phyloP scores from a whole-genome alignment of 2,329 filamentous ascomycete genomes.

The Fusarium pilosicola region DNA sequence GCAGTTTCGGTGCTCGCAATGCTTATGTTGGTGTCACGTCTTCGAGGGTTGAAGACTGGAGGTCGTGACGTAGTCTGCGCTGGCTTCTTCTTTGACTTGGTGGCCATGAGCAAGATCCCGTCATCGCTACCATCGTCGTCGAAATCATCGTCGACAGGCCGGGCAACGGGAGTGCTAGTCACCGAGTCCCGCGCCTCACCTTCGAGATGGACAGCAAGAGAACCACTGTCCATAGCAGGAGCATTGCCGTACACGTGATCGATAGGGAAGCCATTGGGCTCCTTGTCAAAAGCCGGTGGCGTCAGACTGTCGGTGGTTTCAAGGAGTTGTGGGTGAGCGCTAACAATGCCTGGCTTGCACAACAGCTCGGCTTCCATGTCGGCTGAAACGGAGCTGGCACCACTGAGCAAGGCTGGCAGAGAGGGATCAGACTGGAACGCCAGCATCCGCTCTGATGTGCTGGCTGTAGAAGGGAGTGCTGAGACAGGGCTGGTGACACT shows the following conservation, averaged over 20 bases:
- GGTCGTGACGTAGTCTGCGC: conserved; percentile 29
- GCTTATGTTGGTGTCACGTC: conserved; percentile 69
- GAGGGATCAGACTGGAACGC: conserved; percentile 72
- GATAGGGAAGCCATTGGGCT: conserved; percentile 59
- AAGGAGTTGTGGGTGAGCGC: conserved; percentile 55
- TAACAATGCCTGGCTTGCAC: conserved; percentile 58
- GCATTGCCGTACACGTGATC: conserved; percentile 51
- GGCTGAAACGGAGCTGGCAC: conserved; percentile 71
- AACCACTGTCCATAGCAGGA: conserved; percentile 48
- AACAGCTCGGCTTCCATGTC: conserved; percentile 71
- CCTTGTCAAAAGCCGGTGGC: conserved; percentile 62
- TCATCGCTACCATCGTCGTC: conserved; percentile 65
- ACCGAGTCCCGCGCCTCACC: conserved; percentile 33
- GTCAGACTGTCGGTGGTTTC: conserved; percentile 66
- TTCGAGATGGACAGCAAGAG: conserved; percentile 46
- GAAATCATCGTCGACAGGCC: conserved; percentile 54
- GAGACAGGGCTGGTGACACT: conserved; percentile 62
- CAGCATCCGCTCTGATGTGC: conserved; percentile 58
- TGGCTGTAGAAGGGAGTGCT: conserved; percentile 52
- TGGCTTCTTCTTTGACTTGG: conserved; percentile 60
- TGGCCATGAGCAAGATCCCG: conserved; percentile 64
- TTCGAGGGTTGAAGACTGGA: conserved; percentile 53
- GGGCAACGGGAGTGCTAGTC: conserved; percentile 42
- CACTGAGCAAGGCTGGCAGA: conserved; percentile 69
- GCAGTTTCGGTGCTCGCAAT: conserved; percentile 72